Evolutionary conservation across 2,329 filamentous ascomycete genomes (phyloP).

Genomic region (Alternaria triticimaculans): DNA sequence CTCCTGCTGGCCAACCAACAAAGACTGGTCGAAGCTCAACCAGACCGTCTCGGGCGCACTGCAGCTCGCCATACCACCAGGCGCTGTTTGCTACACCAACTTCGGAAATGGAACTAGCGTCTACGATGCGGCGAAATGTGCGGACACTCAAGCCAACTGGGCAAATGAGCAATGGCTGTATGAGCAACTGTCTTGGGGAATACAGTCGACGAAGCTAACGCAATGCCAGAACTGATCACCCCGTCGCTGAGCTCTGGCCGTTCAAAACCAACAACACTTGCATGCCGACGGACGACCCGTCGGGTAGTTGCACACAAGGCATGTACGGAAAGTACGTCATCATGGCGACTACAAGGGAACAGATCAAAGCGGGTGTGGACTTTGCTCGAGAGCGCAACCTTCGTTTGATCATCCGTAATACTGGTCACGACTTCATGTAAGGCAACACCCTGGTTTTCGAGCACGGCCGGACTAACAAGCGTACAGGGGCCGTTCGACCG

Average conservation of each 20-base stretch:
- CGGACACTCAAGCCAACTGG: slow-evolving; percentile 35
- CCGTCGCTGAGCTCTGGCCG: slow-evolving; percentile 43
- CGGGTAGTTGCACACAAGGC: slow-evolving; percentile 36
- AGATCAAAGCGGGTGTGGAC: slow-evolving; percentile 44
- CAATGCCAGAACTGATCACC: slow-evolving; percentile 36
- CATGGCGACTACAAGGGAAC: slow-evolving; percentile 39
- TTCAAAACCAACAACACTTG: slow-evolving; percentile 46
- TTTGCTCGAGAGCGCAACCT: slow-evolving; percentile 43
- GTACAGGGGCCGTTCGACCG: slow-evolving; percentile 42
- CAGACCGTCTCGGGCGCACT: slow-evolving; percentile 38
- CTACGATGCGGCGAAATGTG: slow-evolving; percentile 37
- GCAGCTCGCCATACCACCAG: slow-evolving; percentile 37
- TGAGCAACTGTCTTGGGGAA: slow-evolving; percentile 4
- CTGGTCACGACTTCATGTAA: slow-evolving; percentile 46
- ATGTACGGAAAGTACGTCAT: slow-evolving; percentile 46
- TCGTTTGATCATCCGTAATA: slow-evolving; percentile 44
- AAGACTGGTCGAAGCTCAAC: slow-evolving; percentile 39
- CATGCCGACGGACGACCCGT: slow-evolving; percentile 33
- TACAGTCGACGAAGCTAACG: neutral
- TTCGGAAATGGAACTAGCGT: slow-evolving; percentile 31
- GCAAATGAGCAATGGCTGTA: slow-evolving; percentile 42
- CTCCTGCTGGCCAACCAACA: slow-evolving; percentile 39
- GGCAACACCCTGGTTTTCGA: too few relatives aligned
- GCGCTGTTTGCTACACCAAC: slow-evolving; percentile 36
- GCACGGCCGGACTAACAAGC: slow-evolving; percentile 5